Conservation (phyloP, 805 yeast genomes). For the Candida patagonica region DNA sequence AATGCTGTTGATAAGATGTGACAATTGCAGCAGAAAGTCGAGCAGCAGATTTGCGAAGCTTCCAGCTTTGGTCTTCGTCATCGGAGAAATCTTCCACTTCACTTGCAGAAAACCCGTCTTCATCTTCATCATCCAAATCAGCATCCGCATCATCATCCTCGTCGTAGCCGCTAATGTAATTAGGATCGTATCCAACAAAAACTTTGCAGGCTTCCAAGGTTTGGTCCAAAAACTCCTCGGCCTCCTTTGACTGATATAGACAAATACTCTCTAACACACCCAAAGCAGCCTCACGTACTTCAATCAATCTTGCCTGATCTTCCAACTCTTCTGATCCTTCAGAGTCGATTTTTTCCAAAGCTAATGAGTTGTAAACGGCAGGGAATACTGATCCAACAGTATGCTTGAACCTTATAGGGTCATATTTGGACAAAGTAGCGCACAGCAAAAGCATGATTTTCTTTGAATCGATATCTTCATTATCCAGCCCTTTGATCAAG, state of each 20-base stretch:
- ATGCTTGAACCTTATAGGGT: constrained; percentile 13
- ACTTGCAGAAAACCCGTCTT: constrained; percentile 25
- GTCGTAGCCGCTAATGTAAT: constrained; percentile 23
- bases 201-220: constrained; percentile 24
- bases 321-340: constrained; percentile 19
- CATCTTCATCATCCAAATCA: constrained; percentile 38
- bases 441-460: constrained; percentile 8
- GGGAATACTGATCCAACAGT: constrained; percentile 9
- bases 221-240: constrained; percentile 23
- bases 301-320: constrained; percentile 39
- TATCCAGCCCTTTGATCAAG: constrained; percentile 12
- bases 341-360: constrained; percentile 22
- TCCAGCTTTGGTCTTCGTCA: constrained; percentile 53
- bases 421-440: constrained; percentile 22
- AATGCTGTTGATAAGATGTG: constrained; percentile 29
- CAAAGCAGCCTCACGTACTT: constrained; percentile 43
- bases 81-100: constrained; percentile 30
- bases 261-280: constrained; percentile 33
- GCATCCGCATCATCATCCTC: constrained; percentile 21
- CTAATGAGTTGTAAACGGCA: constrained; percentile 17
- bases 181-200: constrained; percentile 41
- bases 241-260: constrained; percentile 28
- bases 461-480: constrained; percentile 4
- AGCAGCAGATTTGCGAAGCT: constrained; percentile 46
- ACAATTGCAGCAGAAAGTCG: constrained; percentile 34